Conservation (phyloP, 2,329 filamentous ascomycete species). For the Neopestalotiopsis sp. region DNA sequence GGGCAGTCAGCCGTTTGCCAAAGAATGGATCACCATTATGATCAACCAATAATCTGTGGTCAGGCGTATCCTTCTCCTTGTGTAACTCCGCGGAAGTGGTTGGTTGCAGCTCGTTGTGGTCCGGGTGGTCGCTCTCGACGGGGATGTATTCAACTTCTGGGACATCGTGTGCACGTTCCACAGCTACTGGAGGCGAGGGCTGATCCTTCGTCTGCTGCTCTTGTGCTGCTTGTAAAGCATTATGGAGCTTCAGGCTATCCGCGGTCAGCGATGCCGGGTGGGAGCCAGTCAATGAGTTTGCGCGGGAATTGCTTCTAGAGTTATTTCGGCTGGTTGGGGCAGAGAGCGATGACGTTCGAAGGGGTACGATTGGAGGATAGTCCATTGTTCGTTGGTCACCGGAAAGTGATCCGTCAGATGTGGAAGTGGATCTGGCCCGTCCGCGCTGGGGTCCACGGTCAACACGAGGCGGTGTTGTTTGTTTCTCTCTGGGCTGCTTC, state of each 20-base stretch:
- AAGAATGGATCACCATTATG: conserved; percentile 60
- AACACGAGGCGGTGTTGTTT: conserved; percentile 46
- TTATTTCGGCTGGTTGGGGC: conserved; percentile 65
- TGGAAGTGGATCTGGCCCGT: conserved; percentile 52
- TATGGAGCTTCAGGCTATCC: conserved; percentile 64
- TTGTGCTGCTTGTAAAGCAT: conserved; percentile 44
- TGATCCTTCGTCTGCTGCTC: conserved; percentile 25
- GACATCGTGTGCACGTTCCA: conserved; percentile 30
- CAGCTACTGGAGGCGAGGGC: conserved; percentile 31
- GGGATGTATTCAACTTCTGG: conserved; percentile 33
- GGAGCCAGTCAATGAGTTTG: conserved; percentile 30
- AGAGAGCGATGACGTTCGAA: conserved; percentile 65
- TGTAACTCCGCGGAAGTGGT: conserved; percentile 42
- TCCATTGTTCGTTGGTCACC: conserved; percentile 63
- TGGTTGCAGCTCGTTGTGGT: conserved; percentile 36
- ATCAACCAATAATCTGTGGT: conserved; percentile 49
- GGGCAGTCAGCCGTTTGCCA: conserved; percentile 57
- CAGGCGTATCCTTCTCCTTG: conserved; percentile 32
- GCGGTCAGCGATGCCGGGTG: conserved; percentile 49
- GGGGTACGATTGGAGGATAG: conserved; percentile 62
- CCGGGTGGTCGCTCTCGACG: conserved; percentile 26
- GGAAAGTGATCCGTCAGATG: conserved; percentile 50
- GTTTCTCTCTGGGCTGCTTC: conserved; percentile 46
- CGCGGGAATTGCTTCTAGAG: conserved; percentile 36
- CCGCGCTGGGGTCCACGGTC: conserved; percentile 48